A percentile compares a stretch with the other conserved stretches of the same genome.
These are phyloP conservation scores for Phytopythium cucurbitacearum DNA, from an alignment of 352 stramenopile species.

Conservation along the genomic window DNA sequence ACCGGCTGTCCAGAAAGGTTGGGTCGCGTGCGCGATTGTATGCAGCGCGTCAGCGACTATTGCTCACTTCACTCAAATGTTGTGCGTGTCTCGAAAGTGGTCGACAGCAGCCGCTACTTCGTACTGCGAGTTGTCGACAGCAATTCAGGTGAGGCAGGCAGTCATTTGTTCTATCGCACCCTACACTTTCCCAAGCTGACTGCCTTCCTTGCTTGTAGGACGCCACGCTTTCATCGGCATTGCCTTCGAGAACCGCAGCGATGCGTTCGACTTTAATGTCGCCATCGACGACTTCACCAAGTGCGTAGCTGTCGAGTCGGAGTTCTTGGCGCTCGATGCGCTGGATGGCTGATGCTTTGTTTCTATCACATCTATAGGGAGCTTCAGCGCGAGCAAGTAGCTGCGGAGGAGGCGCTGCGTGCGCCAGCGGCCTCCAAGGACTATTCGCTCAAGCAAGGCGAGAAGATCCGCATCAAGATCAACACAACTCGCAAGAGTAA, in stretches of 20 bases:
- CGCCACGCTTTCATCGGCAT: slow-evolving; percentile 92
- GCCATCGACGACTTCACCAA: slow-evolving; percentile 88
- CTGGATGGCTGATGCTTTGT: not conserved
- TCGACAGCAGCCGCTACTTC: slow-evolving; percentile 94
- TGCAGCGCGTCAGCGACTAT: not conserved
- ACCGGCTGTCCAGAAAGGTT: slow-evolving; percentile 62
- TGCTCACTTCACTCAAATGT: slow-evolving; percentile 7
- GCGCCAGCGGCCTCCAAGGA: slow-evolving; percentile 53
- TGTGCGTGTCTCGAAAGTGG: slow-evolving; percentile 25
- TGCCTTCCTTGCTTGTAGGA: slow-evolving; percentile 19
- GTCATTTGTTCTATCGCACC: not conserved
- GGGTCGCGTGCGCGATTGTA: not conserved
- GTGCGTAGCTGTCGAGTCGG: slow-evolving; percentile 15
- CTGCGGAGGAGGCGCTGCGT: slow-evolving; percentile 14
- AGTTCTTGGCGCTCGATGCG: too few species aligned
- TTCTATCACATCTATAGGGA: slow-evolving; percentile 26
- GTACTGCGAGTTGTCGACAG: slow-evolving; percentile 90
- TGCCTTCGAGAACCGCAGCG: slow-evolving; percentile 92
- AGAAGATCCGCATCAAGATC: slow-evolving; percentile 90
- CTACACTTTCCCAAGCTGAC: not conserved
- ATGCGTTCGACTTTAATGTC: slow-evolving; percentile 95
- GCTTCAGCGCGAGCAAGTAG: slow-evolving; percentile 49
- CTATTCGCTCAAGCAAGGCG: slow-evolving; percentile 90
- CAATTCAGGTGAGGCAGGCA: slow-evolving; percentile 36
- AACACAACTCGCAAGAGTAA: slow-evolving; percentile 55